A percentile compares a stretch with the other conserved stretches of the same genome.
phyloP scores from a whole-genome alignment of 2,329 filamentous ascomycete genomes.

The Aspergillus hiratsukae region DNA sequence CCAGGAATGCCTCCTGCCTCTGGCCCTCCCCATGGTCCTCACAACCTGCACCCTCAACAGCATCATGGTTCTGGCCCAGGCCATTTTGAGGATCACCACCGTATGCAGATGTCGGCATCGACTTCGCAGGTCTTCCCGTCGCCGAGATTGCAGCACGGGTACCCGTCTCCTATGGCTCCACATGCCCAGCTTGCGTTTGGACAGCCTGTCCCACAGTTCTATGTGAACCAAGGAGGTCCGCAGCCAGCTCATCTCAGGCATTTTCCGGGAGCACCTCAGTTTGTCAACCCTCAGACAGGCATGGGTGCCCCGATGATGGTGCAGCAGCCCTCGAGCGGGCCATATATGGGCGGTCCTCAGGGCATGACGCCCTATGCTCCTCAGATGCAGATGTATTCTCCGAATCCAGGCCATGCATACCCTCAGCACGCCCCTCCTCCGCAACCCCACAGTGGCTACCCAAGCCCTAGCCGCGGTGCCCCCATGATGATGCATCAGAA shows the following conservation, averaged over 20 bases:
- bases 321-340: slow-evolving; percentile 62
- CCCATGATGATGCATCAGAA: slow-evolving; percentile 94
- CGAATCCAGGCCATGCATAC: slow-evolving; percentile 66
- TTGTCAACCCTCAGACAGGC: slow-evolving; percentile 64
- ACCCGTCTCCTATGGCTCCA: slow-evolving; percentile 63
- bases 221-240: slow-evolving; percentile 63
- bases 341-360: slow-evolving; percentile 69
- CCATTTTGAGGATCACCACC: slow-evolving; percentile 74
- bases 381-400: slow-evolving; percentile 79
- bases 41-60: slow-evolving; percentile 70
- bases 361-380: slow-evolving; percentile 63
- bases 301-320: slow-evolving; percentile 84
- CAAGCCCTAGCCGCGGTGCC: slow-evolving; percentile 81
- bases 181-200: slow-evolving; percentile 67
- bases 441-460: slow-evolving; percentile 66
- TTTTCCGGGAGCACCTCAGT: slow-evolving; percentile 68
- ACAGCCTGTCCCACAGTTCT: slow-evolving; percentile 67
- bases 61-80: slow-evolving; percentile 65
- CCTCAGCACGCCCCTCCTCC: slow-evolving; percentile 48
- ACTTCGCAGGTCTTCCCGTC: slow-evolving; percentile 82
- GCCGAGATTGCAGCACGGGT: slow-evolving; percentile 69
- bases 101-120: slow-evolving; percentile 80
- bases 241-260: slow-evolving; percentile 69
- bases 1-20: slow-evolving; percentile 64
- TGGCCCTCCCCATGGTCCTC: slow-evolving; percentile 70